Conservation (phyloP, 2,329 filamentous ascomycete genomes). For the Lomentospora prolificans region DNA sequence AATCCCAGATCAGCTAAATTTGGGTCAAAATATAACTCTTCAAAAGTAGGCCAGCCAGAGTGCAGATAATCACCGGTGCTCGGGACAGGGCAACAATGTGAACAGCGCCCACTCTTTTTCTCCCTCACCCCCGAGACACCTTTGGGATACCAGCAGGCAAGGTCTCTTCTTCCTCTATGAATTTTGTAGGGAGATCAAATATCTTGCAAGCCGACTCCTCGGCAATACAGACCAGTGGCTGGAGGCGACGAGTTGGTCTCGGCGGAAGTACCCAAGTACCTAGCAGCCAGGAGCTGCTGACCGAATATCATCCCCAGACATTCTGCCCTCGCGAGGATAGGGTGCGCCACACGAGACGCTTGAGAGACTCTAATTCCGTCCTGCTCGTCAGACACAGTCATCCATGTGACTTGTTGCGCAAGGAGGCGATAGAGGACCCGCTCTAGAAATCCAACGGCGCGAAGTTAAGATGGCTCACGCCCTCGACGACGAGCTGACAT, state of each 20-base stretch:
- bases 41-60: no score
- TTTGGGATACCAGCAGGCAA: no score
- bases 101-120: neutral
- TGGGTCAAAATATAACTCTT: neutral
- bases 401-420: neutral
- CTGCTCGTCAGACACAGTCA: neutral
- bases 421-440: no score
- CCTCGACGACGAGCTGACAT: neutral
- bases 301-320: no score
- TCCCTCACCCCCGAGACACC: no score
- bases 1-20: neutral
- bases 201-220: neutral
- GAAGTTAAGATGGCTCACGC: neutral
- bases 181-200: neutral
- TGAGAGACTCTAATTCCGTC: neutral
- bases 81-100: neutral
- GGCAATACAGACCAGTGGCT: no score
- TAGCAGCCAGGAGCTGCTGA: no score
- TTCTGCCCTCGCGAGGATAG: no score
- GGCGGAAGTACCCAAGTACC: no score
- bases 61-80: no score
- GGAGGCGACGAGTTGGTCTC: no score
- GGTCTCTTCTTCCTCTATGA: no score
- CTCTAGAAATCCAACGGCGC: neutral
- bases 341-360: neutral